These are phyloP conservation scores for Abeoforma whisleri DNA, from an alignment of 78 protist species.

Conservation along the genomic window DNA sequence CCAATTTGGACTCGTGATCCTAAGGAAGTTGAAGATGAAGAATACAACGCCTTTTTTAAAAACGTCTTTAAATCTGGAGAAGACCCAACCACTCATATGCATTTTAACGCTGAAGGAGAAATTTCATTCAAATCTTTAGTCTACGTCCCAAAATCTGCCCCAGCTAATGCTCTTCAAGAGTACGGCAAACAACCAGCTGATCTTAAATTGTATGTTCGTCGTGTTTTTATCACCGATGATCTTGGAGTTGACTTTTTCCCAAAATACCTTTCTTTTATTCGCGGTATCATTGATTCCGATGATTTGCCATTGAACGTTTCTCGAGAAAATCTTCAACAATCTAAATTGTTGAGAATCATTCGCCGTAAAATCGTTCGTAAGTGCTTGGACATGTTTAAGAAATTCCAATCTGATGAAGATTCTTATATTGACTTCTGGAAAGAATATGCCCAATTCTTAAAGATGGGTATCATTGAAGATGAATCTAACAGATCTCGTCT, in stretches of 20 bases:
- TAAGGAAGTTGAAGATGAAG: conserved; percentile 79
- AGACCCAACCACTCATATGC: conserved; percentile 76
- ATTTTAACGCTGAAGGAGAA: conserved; percentile 85
- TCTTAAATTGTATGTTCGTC: conserved; percentile 88
- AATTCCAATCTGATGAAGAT: conserved; percentile 41
- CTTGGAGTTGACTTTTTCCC: conserved; percentile 31
- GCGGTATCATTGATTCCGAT: conserved; percentile 95
- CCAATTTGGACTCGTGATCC: conserved; percentile 95
- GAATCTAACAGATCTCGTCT: conserved; percentile 62
- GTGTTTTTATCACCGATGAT: conserved; percentile 88
- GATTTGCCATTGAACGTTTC: conserved; percentile 96
- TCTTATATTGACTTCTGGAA: conserved; percentile 69
- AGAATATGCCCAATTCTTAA: conserved; percentile 75
- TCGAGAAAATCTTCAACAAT: conserved; percentile 91
- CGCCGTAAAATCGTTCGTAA: conserved; percentile 78
- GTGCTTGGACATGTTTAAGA: conserved; percentile 75
- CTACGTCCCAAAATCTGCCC: conserved; percentile 82
- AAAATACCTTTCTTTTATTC: conserved; percentile 72
- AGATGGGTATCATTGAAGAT: conserved; percentile 96
- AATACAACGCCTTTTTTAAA: conserved; percentile 89
- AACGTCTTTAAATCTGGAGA: conserved; percentile 65
- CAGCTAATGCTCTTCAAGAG: conserved; percentile 59
- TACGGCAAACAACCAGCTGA: conserved; percentile 43
- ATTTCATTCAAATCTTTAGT: conserved; percentile 80
- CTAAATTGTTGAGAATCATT: conserved; percentile 66